Conservation (phyloP, 2,329 filamentous ascomycete genomes). For the Aspergillus latus region DNA sequence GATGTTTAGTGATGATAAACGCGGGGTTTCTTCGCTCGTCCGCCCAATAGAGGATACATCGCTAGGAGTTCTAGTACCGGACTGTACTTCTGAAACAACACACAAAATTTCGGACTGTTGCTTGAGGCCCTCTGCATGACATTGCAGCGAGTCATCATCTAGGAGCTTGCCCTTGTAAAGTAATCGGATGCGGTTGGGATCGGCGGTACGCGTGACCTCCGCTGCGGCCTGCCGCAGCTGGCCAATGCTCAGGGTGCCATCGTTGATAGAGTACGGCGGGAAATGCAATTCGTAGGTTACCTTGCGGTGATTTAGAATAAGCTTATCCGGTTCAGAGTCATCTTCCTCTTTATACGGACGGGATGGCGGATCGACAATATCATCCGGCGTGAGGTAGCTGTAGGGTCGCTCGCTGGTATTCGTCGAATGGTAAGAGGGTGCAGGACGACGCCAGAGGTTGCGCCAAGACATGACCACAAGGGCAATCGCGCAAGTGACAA, state of each 20-base stretch:
- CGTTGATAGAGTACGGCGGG: conserved; percentile 49
- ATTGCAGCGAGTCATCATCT: conserved; percentile 41
- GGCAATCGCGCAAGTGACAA: conserved; percentile 31
- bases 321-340: conserved; percentile 43
- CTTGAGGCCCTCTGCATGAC: conserved; percentile 47
- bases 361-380: conserved; percentile 31
- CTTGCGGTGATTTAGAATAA: conserved; percentile 45
- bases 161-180: conserved; percentile 50
- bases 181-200: conserved; percentile 42
- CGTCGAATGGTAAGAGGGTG: conserved; percentile 26
- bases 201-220: conserved; percentile 33
- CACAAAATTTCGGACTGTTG: conserved; percentile 50
- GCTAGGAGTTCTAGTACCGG: conserved; percentile 32
- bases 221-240: conserved; percentile 44
- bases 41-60: conserved; percentile 31
- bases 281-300: conserved; percentile 46
- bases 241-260: conserved; percentile 44
- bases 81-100: conserved; percentile 43
- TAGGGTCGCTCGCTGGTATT: conserved; percentile 32
- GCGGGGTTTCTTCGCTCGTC: conserved; percentile 21
- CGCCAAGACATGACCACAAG: conserved; percentile 39
- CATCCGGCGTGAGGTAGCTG: conserved; percentile 40
- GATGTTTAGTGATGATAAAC: conserved; percentile 21
- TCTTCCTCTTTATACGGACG: conserved; percentile 21
- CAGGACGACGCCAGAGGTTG: conserved; percentile 33